These are phyloP conservation scores for Lyophyllum shimeji DNA, from an alignment of 768 basidiomycete genomes.

Conservation along the genomic window DNA sequence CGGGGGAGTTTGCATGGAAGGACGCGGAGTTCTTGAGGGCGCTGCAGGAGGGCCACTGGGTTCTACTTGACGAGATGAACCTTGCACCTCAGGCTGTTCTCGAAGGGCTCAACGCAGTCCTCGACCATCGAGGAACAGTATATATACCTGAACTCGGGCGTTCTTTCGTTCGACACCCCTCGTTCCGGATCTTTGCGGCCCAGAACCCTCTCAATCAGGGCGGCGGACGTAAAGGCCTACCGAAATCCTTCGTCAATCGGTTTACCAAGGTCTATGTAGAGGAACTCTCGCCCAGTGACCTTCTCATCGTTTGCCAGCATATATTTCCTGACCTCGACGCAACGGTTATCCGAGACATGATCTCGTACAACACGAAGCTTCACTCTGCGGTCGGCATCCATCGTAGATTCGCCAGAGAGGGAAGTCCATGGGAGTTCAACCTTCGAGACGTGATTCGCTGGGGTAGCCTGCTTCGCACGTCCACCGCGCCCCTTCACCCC, in stretches of 20 bases:
- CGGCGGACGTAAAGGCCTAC: constrained; percentile 94
- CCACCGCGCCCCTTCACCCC: constrained; percentile 43
- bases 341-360: constrained; percentile 67
- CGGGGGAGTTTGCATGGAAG: constrained; percentile 96
- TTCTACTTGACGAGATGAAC: constrained; percentile 98
- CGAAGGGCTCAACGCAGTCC: constrained; percentile 93
- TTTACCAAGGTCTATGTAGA: constrained; percentile 98
- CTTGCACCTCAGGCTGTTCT: constrained; percentile 94
- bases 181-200: constrained; percentile 97
- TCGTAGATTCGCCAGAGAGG: constrained; percentile 71
- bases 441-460: constrained; percentile 92
- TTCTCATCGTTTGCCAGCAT: constrained; percentile 73
- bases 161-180: constrained; percentile 83
- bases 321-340: constrained; percentile 64
- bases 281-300: constrained; percentile 76
- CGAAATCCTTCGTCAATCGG: constrained; percentile 95
- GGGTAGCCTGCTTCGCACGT: constrained; percentile 55
- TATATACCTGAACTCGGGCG: constrained; percentile 94
- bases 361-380: constrained; percentile 74
- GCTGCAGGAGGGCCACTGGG: constrained; percentile 95
- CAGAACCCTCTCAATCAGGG: constrained; percentile 97
- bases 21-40: constrained; percentile 95
- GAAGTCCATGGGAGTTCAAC: constrained; percentile 98
- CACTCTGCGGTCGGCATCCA: constrained; percentile 64
- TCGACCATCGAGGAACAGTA: constrained; percentile 94